Evolutionary conservation across 2,329 filamentous ascomycete genomes (phyloP), one percentile per base, ranked within the genome.

Genomic region (Stagonosporopsis tanaceti): DNA sequence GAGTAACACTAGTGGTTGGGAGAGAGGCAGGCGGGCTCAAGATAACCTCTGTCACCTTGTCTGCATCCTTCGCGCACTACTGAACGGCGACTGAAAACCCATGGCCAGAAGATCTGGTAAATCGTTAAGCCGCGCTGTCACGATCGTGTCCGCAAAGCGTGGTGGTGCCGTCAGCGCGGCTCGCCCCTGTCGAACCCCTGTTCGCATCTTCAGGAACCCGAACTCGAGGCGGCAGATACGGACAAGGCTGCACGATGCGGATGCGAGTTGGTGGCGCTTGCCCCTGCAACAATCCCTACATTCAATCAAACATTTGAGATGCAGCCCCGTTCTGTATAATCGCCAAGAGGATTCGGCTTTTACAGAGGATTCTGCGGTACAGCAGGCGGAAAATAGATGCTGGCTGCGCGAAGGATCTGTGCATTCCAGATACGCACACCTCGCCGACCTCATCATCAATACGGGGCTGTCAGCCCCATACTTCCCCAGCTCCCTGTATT

Each of bases 191-290:
- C 39, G 32, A 45, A 47, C 38, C 54, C 54, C 48, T 57, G 54
- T 22, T 45, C 48, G 32, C 38, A 45, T 45, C 50, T 39, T 50
- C 54, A 57, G 50, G 30, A 47, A 50, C 39, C 48, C 54, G 54
- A 57, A 53, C 39, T 45, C 50, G 54, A 57, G 54, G 48, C 44
- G 50, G 45, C 39, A 45, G 38, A 53, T 48, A 57, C 48, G 30
- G 42, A 57, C 54, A 52, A 52, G 54, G 54, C 47, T 44, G 46
- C 20, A 39, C 45, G 20, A 41, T 39, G 37, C 44, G 14, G 35
- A 48, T 37, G 32, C 27, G 48, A 50, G 20, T 22, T 25, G 25
- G 44, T 37, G 11, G 42, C 38, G 37, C 47, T 32, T n/a, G 12
- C 30, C 47, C 38, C 20, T 38, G 17, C n/a, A 34, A 44, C 11